Base-by-base conservation (phyloP, 164 flowering plant genomes). In the Vitis riparia region DNA sequence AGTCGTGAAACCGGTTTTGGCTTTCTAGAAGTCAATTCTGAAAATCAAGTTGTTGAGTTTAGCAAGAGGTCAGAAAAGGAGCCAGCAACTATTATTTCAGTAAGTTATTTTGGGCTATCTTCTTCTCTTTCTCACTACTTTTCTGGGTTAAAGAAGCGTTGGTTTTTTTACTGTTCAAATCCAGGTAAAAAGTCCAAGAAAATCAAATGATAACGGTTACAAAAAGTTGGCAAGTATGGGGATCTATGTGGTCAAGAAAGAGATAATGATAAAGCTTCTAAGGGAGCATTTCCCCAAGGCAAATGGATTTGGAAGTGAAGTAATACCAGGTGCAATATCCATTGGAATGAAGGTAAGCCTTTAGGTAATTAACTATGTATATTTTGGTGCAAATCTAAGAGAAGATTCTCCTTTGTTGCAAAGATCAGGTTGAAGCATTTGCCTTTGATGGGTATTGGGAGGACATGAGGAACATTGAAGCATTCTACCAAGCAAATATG, bases 401-500 rank as follows among this genome's bases (percentile, higher is more conserved):
- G 16, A 11, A 12, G 3, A 4, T 59, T 29, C 27, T 58, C 13
- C 16, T 68, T 66, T 23, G 63, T 58, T 19, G 55, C 50, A 47
- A 60, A 9, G 55, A 17, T 53, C 70, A 91, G 95, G 91, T 92
- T 57, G 71, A 83, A 57, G 87, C 89, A 30, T 85, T 81, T 70
- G 14, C 69, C 10, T 87, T 84, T 71, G 84, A 85, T 65, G 97
- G 97, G 10, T 86, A 90, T 59, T 93, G 97, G 97, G 95, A 88
- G 67, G 89, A 90, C 67, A 80, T 93, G 84, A 77, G 83, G 65
- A 90, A 77, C 75, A 87, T 93, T 59, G 82, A 76, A 73, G 88
- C 92, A 63, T 93, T 85, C 76, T 90, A 91, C 76, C 78, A 69
- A 51, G 91, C 97, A 47, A 91, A 89, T 76, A 84, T 93, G 87